Conservation (phyloP, 257 asterid genomes). For the Anisodus tanguticus region DNA sequence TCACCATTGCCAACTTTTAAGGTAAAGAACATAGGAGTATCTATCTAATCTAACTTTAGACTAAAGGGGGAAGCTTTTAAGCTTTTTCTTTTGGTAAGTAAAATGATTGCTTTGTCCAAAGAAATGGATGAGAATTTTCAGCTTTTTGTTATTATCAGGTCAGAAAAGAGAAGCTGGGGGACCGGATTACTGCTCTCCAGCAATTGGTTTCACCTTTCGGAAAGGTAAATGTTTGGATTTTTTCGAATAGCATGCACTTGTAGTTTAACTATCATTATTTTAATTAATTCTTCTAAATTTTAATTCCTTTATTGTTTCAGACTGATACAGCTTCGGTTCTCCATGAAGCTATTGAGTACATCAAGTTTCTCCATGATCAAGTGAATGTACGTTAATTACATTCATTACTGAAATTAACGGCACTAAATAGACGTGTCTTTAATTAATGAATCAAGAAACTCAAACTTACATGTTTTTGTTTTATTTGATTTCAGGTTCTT, state of each 20-base stretch:
- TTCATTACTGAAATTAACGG: background rate
- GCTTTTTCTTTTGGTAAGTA: conserved; percentile 36
- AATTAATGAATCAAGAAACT: background rate
- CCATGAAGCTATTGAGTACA: conserved; percentile 88
- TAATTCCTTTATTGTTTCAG: conserved; percentile 43
- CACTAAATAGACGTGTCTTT: background rate
- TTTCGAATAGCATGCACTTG: conserved; percentile 21
- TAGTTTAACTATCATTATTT: background rate
- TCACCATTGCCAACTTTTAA: conserved; percentile 71
- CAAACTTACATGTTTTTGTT: background rate
- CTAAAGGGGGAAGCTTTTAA: conserved; percentile 34
- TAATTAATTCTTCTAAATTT: background rate
- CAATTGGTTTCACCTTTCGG: conserved; percentile 98
- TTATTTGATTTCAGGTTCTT: conserved; percentile 53
- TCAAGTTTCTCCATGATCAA: conserved; percentile 91
- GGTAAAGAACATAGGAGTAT: conserved; percentile 38
- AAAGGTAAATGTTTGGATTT: conserved; percentile 59
- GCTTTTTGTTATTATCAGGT: conserved; percentile 65
- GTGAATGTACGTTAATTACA: conserved; percentile 61
- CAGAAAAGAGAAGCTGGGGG: conserved; percentile 92
- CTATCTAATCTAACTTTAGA: conserved; percentile 23
- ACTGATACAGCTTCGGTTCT: conserved; percentile 98
- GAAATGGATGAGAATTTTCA: conserved; percentile 45
- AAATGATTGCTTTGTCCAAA: conserved; percentile 35
- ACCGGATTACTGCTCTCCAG: conserved; percentile 94